Percentiles rank a stretch among this genome's conserved stretches.
These are phyloP conservation scores for Phanerochaete sordida DNA, from an alignment of 768 basidiomycete genomes.

Conservation along the genomic window DNA sequence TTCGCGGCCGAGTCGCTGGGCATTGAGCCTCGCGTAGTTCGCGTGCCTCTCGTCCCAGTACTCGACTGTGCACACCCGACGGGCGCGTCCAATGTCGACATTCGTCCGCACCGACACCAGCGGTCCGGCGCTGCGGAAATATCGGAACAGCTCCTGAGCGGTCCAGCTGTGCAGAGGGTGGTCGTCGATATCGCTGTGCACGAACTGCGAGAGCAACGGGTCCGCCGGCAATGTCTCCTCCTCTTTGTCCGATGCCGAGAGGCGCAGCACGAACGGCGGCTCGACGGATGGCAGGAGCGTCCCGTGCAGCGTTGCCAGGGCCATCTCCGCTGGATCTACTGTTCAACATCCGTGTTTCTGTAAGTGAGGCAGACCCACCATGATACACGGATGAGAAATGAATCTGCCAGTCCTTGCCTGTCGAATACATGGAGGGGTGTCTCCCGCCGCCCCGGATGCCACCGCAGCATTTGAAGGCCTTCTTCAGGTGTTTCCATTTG, in stretches of 20 bases:
- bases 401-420: not conserved
- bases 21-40: not conserved
- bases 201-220: constrained; percentile 4
- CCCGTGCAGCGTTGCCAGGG: constrained; percentile 7
- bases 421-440: not conserved
- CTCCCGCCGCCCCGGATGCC: not conserved
- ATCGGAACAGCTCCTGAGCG: constrained; percentile 1
- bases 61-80: constrained; percentile 1
- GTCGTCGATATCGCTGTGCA: not conserved
- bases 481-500: not conserved
- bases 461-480: constrained; percentile 1
- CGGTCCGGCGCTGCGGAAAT: constrained; percentile 7
- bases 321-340: constrained; percentile 5
- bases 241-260: constrained; percentile 1
- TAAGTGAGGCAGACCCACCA: not conserved
- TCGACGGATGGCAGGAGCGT: not conserved
- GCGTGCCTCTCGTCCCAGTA: constrained; percentile 9
- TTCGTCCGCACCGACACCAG: constrained; percentile 3
- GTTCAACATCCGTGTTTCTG: not conserved
- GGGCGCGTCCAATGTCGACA: not conserved
- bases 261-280: not conserved
- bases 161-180: not conserved
- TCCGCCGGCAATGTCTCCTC: not conserved
- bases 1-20: not conserved
- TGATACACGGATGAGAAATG: not conserved